phyloP scores from a whole-genome alignment of 1,284 basidiomycete species.

The Ganoderma lucidum region DNA sequence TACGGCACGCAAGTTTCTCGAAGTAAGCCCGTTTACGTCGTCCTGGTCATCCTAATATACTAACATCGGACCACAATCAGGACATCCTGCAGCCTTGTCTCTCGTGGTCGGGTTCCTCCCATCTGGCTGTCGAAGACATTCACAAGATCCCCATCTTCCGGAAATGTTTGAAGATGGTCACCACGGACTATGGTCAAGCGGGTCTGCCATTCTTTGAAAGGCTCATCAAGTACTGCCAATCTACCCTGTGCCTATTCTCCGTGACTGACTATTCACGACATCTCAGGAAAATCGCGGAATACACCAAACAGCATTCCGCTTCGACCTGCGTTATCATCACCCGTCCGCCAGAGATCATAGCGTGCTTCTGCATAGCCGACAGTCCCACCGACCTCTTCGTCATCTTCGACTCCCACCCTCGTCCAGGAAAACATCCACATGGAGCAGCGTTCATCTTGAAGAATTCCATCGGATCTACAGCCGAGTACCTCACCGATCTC shows the following conservation, averaged over 20 bases:
- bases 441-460: conserved; percentile 66
- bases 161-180: conserved; percentile 47
- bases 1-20: conserved; percentile 20
- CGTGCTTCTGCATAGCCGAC: conserved; percentile 57
- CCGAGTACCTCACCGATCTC: conserved; percentile 54
- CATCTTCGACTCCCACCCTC: conserved; percentile 71
- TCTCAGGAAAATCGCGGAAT: conserved; percentile 26
- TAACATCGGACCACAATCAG: conserved; percentile 16
- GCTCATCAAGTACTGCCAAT: conserved; percentile 52
- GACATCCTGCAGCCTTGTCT: conserved; percentile 35
- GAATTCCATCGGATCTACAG: conserved; percentile 49
- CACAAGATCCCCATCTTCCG: conserved; percentile 44
- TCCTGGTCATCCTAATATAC: background rate
- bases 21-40: conserved; percentile 12
- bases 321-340: conserved; percentile 61
- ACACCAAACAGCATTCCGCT: conserved; percentile 44
- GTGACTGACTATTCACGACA: too few species aligned
- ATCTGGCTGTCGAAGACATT: conserved; percentile 63
- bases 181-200: conserved; percentile 50
- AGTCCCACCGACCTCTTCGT: conserved; percentile 50
- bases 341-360: conserved; percentile 72
- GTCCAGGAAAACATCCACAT: conserved; percentile 56
- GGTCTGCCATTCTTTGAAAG: conserved; percentile 48
- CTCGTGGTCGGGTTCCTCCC: conserved; percentile 57
- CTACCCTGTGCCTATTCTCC: background rate